Percentiles rank a stretch among this genome's conserved stretches.
Conservation (phyloP, 805 yeast genomes). For the Ogataea nitratoaversa region DNA sequence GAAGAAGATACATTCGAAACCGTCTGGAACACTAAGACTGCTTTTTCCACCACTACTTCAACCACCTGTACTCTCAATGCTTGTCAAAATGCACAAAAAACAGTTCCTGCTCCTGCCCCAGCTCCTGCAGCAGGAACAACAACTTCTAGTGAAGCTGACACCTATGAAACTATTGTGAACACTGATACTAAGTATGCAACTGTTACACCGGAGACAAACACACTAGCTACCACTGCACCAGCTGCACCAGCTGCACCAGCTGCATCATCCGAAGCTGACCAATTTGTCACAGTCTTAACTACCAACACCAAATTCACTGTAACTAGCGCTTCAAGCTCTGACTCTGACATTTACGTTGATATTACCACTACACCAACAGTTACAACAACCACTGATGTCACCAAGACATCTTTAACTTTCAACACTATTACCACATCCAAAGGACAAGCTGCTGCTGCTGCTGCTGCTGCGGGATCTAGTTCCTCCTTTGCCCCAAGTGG, state of each 20-base stretch:
- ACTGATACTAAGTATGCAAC: conserved; percentile 1
- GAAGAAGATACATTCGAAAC: conserved; percentile 4
- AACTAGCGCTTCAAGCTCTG: too few species aligned
- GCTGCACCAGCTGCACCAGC: conserved; percentile 16
- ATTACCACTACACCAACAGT: conserved; percentile 36
- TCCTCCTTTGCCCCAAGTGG: not conserved
- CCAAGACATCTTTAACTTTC: conserved; percentile 30
- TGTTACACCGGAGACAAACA: conserved; percentile 6
- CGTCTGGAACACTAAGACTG: not conserved
- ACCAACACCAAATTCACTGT: conserved; percentile 8
- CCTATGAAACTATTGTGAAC: not conserved
- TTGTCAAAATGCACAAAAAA: conserved; percentile 10
- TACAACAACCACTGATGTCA: conserved; percentile 36
- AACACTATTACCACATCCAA: conserved; percentile 19
- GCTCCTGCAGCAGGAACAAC: too few species aligned
- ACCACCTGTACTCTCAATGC: not conserved
- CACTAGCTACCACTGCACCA: conserved; percentile 20
- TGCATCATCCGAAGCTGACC: conserved; percentile 18
- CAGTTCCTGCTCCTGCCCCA: conserved; percentile 11
- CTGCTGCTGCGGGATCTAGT: conserved; percentile 3
- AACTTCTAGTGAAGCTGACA: not conserved
- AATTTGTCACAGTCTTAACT: conserved; percentile 7
- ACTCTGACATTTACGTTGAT: conserved; percentile 16
- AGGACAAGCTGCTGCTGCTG: conserved; percentile 4
- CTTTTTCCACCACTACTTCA: conserved; percentile 1